phyloP scores from a whole-genome alignment of 805 yeast genomes.

The Wickerhamiella nectarea region DNA sequence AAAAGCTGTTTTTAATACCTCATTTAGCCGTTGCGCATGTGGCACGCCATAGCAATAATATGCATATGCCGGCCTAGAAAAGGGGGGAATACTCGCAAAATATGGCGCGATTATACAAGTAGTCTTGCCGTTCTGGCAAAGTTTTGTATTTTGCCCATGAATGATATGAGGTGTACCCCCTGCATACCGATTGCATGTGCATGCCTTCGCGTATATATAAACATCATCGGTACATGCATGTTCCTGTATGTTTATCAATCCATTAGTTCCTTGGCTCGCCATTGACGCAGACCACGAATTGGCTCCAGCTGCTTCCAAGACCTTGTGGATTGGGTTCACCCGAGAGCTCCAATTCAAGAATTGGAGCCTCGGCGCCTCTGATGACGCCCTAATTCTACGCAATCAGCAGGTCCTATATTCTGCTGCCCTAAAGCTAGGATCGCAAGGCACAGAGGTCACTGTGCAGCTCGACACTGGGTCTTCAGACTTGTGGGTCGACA shows the following conservation, averaged over 20 bases:
- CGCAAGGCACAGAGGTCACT: conserved; percentile 31
- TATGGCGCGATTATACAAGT: no score
- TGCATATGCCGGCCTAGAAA: no score
- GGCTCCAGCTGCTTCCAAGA: neutral
- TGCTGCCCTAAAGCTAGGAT: neutral
- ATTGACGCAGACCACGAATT: neutral
- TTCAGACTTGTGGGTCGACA: conserved; percentile 46
- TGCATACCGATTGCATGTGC: no score
- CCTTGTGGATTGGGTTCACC: neutral
- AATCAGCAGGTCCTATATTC: conserved; percentile 1
- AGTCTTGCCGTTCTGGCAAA: no score
- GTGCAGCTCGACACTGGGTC: conserved; percentile 62
- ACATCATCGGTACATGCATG: neutral
- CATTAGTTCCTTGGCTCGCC: neutral
- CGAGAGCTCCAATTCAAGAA: neutral
- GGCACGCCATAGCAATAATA: no score
- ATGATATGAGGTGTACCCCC: no score
- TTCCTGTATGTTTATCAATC: neutral
- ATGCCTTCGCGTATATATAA: neutral
- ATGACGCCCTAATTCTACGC: conserved; percentile 8
- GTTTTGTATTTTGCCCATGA: no score
- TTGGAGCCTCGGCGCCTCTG: neutral
- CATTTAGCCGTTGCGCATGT: no score
- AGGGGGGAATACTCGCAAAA: no score
- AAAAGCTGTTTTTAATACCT: no score